A percentile compares a stretch with the other conserved stretches of the same genome.
phyloP scores from a whole-genome alignment of 345 rosid species.

The Eucalyptus regnans region DNA sequence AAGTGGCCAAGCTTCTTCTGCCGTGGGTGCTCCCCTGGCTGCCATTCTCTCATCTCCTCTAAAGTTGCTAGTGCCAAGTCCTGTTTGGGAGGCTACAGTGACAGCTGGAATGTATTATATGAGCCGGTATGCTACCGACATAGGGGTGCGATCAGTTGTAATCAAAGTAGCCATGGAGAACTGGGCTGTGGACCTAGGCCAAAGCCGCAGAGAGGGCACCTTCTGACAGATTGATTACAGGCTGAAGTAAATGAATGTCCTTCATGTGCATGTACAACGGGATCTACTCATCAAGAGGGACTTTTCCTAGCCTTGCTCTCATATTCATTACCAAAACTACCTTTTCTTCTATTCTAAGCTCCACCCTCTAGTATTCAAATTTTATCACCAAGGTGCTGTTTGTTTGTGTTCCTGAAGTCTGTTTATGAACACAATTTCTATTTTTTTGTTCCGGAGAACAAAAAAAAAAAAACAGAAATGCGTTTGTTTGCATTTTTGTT shows the following conservation, averaged over 20 bases:
- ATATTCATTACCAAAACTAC: background rate
- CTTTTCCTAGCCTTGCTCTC: background rate
- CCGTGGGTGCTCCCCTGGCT: slow-evolving; percentile 82
- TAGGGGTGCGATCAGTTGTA: slow-evolving; percentile 78
- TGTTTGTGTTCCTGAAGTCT: too few relatives aligned
- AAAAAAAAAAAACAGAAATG: too few relatives aligned
- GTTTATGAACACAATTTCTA: too few relatives aligned
- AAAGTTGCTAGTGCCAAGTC: slow-evolving; percentile 74
- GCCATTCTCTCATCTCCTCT: slow-evolving; percentile 82
- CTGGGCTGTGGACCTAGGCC: slow-evolving; percentile 47
- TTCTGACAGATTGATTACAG: slow-evolving; percentile 11
- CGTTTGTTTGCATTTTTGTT: too few relatives aligned
- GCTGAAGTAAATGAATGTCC: background rate
- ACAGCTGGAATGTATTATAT: slow-evolving; percentile 95
- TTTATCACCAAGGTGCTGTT: background rate
- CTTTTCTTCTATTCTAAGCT: background rate
- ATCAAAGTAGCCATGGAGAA: slow-evolving; percentile 85
- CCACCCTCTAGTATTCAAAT: background rate
- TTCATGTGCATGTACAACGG: background rate
- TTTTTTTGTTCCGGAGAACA: too few relatives aligned
- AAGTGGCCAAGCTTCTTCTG: slow-evolving; percentile 89
- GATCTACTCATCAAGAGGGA: background rate
- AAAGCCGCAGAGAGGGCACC: slow-evolving; percentile 27
- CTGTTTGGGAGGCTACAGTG: slow-evolving; percentile 78
- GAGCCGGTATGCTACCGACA: slow-evolving; percentile 87